Evolutionary conservation across 2,329 filamentous ascomycete species (phyloP).

Genomic region (Metarhizium rileyi): DNA sequence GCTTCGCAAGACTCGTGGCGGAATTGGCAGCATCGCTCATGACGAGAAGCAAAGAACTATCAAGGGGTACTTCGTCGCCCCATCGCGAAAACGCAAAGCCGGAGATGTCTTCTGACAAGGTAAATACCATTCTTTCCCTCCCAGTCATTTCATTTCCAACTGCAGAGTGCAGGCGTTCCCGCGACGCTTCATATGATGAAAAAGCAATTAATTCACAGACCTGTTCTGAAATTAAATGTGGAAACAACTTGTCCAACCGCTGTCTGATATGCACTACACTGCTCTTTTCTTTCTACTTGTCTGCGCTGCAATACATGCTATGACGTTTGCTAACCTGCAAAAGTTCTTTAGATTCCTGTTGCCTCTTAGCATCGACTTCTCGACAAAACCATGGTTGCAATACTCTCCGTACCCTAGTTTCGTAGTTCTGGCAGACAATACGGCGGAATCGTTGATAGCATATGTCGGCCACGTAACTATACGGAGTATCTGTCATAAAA

Average conservation of each 20-base stretch:
- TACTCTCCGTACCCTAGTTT: background rate
- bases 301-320: background rate
- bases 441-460: no score
- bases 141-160: no score
- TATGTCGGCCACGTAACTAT: no score
- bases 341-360: background rate
- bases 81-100: slow-evolving; percentile 7
- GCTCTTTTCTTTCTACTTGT: background rate
- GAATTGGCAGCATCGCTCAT: slow-evolving; percentile 68
- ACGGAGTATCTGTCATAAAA: no score
- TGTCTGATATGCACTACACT: slow-evolving; percentile 48
- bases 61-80: slow-evolving; percentile 61
- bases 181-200: slow-evolving; percentile 49
- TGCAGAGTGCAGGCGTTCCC: slow-evolving; percentile 3
- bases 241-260: slow-evolving; percentile 70
- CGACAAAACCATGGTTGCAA: background rate
- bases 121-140: slow-evolving; percentile 23
- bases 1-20: slow-evolving; percentile 70
- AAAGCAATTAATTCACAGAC: slow-evolving; percentile 63
- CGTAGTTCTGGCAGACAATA: background rate
- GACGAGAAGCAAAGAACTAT: slow-evolving; percentile 69
- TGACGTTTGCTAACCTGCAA: slow-evolving; percentile 1
- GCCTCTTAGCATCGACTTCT: background rate
- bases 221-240: slow-evolving; percentile 69
- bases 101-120: slow-evolving; percentile 15